These are phyloP conservation scores for Sporothrix brasiliensis DNA, from an alignment of 2,329 filamentous ascomycete species.

Conservation along the genomic window DNA sequence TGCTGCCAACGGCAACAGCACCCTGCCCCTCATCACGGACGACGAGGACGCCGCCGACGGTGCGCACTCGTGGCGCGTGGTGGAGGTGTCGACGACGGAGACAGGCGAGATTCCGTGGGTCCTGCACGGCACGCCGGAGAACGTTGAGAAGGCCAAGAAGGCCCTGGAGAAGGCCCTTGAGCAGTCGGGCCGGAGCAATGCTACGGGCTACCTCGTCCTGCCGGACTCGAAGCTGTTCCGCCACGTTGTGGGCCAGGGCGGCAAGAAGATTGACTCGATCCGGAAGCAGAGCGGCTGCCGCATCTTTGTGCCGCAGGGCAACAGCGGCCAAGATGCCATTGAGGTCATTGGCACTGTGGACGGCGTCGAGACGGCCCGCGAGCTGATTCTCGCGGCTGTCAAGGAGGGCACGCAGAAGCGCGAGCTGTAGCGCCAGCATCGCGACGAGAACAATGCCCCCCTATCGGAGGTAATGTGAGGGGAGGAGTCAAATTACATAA, in stretches of 20 bases:
- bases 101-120: slow-evolving; percentile 86
- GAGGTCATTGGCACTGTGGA: slow-evolving; percentile 80
- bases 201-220: slow-evolving; percentile 84
- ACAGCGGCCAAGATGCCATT: slow-evolving; percentile 70
- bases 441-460: not conserved
- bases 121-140: slow-evolving; percentile 75
- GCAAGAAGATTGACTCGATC: slow-evolving; percentile 89
- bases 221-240: slow-evolving; percentile 89
- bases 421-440: slow-evolving; percentile 22
- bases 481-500: not conserved
- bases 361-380: slow-evolving; percentile 82
- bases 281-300: slow-evolving; percentile 89
- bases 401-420: slow-evolving; percentile 55
- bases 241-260: slow-evolving; percentile 84
- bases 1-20: slow-evolving; percentile 63
- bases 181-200: slow-evolving; percentile 68
- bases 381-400: slow-evolving; percentile 85
- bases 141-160: slow-evolving; percentile 78
- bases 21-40: slow-evolving; percentile 91
- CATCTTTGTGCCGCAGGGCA: slow-evolving; percentile 82
- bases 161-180: slow-evolving; percentile 73
- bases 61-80: slow-evolving; percentile 80
- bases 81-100: slow-evolving; percentile 62
- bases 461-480: not conserved
- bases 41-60: slow-evolving; percentile 67